These are phyloP conservation scores for Crithidia brevicula DNA, from an alignment of 208 protist species.

Conservation along the genomic window DNA sequence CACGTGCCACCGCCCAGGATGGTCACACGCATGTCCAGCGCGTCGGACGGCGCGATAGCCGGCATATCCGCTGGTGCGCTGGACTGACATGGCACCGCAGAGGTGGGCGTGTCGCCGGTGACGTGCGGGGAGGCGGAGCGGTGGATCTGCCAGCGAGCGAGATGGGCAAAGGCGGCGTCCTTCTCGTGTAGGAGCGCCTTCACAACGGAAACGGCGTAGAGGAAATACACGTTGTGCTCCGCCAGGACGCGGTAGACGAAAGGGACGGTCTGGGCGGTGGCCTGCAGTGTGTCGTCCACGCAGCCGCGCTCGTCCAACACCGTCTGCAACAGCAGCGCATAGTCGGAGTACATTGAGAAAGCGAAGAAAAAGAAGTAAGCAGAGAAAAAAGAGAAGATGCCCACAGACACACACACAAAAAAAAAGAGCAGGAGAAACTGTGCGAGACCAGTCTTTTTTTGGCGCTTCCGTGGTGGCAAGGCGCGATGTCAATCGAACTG, in stretches of 20 bases:
- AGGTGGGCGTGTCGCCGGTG: not conserved
- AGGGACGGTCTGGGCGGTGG: slow-evolving; percentile 47
- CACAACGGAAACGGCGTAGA: slow-evolving; percentile 48
- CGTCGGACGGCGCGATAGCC: slow-evolving; percentile 32
- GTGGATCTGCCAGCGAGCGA: slow-evolving; percentile 39
- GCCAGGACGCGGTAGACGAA: slow-evolving; percentile 60
- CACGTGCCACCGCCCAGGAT: slow-evolving; percentile 73
- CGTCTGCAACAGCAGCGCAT: slow-evolving; percentile 51
- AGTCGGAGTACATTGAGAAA: slow-evolving; percentile 42
- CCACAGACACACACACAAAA: too few relatives aligned
- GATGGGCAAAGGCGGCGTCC: slow-evolving; percentile 50
- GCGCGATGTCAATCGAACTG: too few relatives aligned
- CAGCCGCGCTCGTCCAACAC: slow-evolving; percentile 57
- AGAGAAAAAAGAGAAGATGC: too few relatives aligned
- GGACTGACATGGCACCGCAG: too few relatives aligned
- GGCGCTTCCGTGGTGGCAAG: too few relatives aligned
- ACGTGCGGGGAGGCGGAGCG: not conserved
- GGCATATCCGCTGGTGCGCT: slow-evolving; percentile 10
- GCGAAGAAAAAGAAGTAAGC: not conserved
- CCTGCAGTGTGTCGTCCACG: slow-evolving; percentile 52
- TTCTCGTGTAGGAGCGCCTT: slow-evolving; percentile 61
- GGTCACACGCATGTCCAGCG: slow-evolving; percentile 56
- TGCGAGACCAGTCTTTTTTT: too few relatives aligned
- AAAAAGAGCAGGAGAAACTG: too few relatives aligned
- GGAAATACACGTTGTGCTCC: slow-evolving; percentile 66